Conservation (phyloP, 1,284 basidiomycete species). For the Heterobasidion parviporum region DNA sequence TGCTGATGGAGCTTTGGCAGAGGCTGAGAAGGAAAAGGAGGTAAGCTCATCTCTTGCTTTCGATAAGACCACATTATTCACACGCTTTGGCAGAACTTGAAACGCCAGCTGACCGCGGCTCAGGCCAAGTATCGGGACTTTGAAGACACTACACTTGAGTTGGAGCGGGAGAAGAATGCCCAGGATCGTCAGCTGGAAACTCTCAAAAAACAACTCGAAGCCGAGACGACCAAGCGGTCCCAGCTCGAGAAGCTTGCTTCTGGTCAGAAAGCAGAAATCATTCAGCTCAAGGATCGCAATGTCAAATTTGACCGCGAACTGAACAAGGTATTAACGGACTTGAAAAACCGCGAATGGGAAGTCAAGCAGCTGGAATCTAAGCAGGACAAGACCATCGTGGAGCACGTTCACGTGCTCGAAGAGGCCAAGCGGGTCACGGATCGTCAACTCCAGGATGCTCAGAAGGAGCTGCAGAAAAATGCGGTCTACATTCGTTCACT, state of each 20-base stretch:
- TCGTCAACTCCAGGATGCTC: conserved; percentile 79
- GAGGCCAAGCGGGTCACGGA: conserved; percentile 96
- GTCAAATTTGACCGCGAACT: conserved; percentile 75
- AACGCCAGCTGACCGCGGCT: conserved; percentile 67
- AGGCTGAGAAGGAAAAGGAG: conserved; percentile 61
- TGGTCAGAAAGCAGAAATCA: conserved; percentile 61
- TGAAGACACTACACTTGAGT: conserved; percentile 79
- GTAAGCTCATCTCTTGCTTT: conserved; percentile 29
- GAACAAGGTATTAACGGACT: conserved; percentile 69
- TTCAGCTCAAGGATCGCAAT: conserved; percentile 62
- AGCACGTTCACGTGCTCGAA: conserved; percentile 96
- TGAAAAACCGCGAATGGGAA: conserved; percentile 82
- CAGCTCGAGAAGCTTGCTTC: conserved; percentile 66
- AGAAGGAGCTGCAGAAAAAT: conserved; percentile 69
- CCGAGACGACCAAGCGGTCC: conserved; percentile 60
- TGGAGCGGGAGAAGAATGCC: conserved; percentile 75
- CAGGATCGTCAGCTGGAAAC: conserved; percentile 69
- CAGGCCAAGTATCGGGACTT: conserved; percentile 77
- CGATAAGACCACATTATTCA: neutral
- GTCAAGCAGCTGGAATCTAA: conserved; percentile 78
- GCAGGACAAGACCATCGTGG: conserved; percentile 97
- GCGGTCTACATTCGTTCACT: conserved; percentile 74
- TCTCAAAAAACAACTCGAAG: conserved; percentile 59
- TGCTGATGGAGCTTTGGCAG: conserved; percentile 58
- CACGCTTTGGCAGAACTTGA: conserved; percentile 44